phyloP scores from a whole-genome alignment of 371 early-diverging fungal genomes.

The Chytridium lagenaria region DNA sequence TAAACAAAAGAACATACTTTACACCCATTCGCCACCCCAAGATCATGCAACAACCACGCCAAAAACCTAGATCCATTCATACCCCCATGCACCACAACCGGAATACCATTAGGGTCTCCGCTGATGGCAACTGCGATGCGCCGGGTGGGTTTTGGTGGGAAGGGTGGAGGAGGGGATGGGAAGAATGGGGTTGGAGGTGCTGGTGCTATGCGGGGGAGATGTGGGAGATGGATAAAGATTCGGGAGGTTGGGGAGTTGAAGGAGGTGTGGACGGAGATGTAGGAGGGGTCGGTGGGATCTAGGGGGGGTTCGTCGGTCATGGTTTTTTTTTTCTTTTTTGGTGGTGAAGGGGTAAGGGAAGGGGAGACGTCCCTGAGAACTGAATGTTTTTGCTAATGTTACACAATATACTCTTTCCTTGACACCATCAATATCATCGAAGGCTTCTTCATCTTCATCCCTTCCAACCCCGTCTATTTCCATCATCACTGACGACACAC shows the following conservation, averaged over 20 bases:
- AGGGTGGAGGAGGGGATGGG: not conserved
- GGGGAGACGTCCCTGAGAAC: no score
- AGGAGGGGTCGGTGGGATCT: conserved; percentile 11
- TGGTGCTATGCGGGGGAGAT: conserved; percentile 2
- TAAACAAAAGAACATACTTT: no score
- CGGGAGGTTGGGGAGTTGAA: conserved; percentile 8
- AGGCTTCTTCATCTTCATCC: no score
- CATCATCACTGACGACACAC: no score
- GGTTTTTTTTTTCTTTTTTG: no score
- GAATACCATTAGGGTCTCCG: conserved; percentile 18
- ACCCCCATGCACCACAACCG: not conserved
- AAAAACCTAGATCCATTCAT: conserved; percentile 9
- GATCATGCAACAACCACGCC: conserved; percentile 19
- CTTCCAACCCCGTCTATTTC: no score
- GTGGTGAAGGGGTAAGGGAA: no score
- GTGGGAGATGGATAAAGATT: conserved; percentile 17
- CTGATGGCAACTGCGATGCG: conserved; percentile 11
- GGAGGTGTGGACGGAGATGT: not conserved
- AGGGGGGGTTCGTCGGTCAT: no score
- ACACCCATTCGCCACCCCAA: not conserved
- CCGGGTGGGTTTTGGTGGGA: not conserved
- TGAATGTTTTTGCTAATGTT: no score
- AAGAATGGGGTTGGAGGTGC: not conserved
- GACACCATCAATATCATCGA: no score
- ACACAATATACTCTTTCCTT: no score